Percentiles rank a stretch among this genome's conserved stretches.
phyloP scores from a whole-genome alignment of 176 grass and related monocot genomes.

The Oryza punctata region DNA sequence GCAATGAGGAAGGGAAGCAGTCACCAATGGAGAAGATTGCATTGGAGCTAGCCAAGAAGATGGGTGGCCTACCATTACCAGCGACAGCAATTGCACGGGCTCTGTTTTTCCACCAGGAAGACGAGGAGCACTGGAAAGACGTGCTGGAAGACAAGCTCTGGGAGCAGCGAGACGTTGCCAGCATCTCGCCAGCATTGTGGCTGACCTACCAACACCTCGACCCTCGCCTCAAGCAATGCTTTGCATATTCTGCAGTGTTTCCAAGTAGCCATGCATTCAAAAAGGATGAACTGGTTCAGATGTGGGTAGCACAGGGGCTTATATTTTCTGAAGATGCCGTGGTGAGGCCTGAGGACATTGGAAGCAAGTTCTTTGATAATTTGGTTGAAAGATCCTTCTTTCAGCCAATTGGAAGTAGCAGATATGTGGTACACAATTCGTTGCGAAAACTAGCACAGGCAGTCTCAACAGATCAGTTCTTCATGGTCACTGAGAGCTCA shows the following conservation, averaged over 20 bases:
- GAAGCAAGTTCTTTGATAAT: slow-evolving; percentile 34
- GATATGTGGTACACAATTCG: slow-evolving; percentile 5
- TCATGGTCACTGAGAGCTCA: slow-evolving; percentile 38
- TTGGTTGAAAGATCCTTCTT: slow-evolving; percentile 40
- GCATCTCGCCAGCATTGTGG: slow-evolving; percentile 34
- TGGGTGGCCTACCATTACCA: slow-evolving; percentile 10
- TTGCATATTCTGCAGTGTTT: slow-evolving; percentile 43
- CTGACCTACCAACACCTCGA: slow-evolving; percentile 51
- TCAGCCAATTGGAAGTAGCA: slow-evolving; percentile 17
- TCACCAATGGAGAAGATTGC: slow-evolving; percentile 31
- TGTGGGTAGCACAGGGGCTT: slow-evolving; percentile 44
- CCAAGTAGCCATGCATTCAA: slow-evolving; percentile 22
- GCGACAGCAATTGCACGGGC: slow-evolving; percentile 11
- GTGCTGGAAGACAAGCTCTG: slow-evolving; percentile 36
- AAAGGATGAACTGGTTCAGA: slow-evolving; percentile 44
- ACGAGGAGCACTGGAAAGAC: slow-evolving; percentile 40
- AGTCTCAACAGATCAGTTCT: slow-evolving; percentile 3
- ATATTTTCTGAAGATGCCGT: slow-evolving; percentile 17
- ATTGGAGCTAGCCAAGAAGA: slow-evolving; percentile 17
- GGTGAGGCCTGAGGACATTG: slow-evolving; percentile 25
- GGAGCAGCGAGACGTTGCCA: neutral
- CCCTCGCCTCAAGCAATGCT: slow-evolving; percentile 49
- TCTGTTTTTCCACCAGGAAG: slow-evolving; percentile 14
- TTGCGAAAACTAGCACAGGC: slow-evolving; percentile 17
- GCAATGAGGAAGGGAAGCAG: neutral